phyloP scores from a whole-genome alignment of 331 rosid genomes.

The Stylosanthes scabra region DNA sequence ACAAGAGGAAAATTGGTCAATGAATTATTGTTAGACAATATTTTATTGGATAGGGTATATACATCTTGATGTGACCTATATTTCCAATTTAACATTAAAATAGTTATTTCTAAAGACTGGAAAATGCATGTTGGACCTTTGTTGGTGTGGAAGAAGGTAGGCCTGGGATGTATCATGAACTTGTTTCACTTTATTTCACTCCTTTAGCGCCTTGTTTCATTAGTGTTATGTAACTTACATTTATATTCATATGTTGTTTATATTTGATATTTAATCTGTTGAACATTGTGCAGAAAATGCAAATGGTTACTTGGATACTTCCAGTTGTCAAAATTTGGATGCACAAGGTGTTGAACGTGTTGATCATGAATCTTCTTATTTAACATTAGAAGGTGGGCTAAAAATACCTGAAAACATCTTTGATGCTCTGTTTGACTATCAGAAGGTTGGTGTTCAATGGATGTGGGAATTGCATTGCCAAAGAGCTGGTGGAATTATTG shows the following conservation, averaged over 20 bases:
- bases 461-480: constrained; percentile 99
- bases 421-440: constrained; percentile 89
- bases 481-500: constrained; percentile 96
- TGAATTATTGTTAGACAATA: constrained; percentile 9
- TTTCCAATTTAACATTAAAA: constrained; percentile 5
- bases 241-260: neutral
- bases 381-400: constrained; percentile 89
- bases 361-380: constrained; percentile 61
- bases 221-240: constrained; percentile 13
- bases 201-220: constrained; percentile 32
- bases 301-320: constrained; percentile 47
- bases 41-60: constrained; percentile 1
- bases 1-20: neutral
- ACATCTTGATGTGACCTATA: constrained; percentile 11
- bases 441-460: constrained; percentile 98
- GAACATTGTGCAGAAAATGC: constrained; percentile 60
- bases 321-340: constrained; percentile 63
- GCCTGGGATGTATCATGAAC: constrained; percentile 27
- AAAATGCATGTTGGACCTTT: constrained; percentile 27
- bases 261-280: constrained; percentile 26
- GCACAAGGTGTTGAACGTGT: constrained; percentile 55
- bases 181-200: no score
- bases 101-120: constrained; percentile 22
- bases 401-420: constrained; percentile 75
- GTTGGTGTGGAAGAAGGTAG: constrained; percentile 15